A percentile compares a stretch with the other conserved stretches of the same genome.
Evolutionary conservation across 257 asterid species (phyloP).

Genomic region (Nicotiana tabacum): DNA sequence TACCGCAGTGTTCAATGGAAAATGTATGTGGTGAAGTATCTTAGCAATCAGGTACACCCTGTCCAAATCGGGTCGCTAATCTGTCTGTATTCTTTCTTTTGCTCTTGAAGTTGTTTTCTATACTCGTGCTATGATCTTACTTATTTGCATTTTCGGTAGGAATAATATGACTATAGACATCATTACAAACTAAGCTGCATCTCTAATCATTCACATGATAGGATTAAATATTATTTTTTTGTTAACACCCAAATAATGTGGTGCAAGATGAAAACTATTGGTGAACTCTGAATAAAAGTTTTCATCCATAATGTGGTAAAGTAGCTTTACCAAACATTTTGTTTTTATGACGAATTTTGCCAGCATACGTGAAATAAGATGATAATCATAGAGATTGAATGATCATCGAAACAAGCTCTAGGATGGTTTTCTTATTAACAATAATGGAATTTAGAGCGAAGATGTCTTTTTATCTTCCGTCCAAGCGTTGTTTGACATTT

Average conservation of each 20-base stretch:
- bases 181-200: neutral
- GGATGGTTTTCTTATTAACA: neutral
- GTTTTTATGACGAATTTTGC: neutral
- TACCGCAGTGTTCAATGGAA: neutral
- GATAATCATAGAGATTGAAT: neutral
- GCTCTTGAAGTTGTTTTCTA: neutral
- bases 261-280: neutral
- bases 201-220: neutral
- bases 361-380: neutral
- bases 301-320: neutral
- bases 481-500: constrained; percentile 7
- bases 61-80: neutral
- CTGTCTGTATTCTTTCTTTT: neutral
- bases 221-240: neutral
- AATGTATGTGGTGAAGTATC: neutral
- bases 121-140: neutral
- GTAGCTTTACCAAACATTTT: neutral
- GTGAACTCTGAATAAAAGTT: neutral
- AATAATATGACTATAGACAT: neutral
- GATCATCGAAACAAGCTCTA: neutral
- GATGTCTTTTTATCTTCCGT: neutral
- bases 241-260: neutral
- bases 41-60: neutral
- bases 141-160: neutral
- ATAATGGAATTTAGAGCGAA: neutral